Conservation (phyloP, 202 grass and related monocot genomes). For the Miscanthus sacchariflorus region DNA sequence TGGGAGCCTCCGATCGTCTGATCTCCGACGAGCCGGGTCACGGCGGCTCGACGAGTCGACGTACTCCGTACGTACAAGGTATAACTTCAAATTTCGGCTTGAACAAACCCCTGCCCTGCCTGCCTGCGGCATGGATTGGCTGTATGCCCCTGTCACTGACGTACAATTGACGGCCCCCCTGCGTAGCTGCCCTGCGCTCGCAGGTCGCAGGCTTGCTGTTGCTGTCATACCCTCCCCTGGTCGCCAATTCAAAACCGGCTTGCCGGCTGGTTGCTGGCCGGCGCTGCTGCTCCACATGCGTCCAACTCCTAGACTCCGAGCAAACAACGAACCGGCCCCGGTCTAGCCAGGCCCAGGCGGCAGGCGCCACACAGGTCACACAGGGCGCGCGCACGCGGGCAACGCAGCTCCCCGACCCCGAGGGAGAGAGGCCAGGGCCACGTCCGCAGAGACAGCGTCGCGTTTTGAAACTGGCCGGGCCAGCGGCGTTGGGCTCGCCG, state of each 20-base stretch:
- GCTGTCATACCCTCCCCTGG: neutral
- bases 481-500: conserved; percentile 9
- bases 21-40: too few relatives aligned
- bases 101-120: neutral
- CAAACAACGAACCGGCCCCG: conserved; percentile 9
- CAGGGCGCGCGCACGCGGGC: neutral
- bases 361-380: conserved; percentile 30
- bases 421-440: neutral
- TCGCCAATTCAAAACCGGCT: conserved; percentile 48
- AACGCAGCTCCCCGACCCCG: neutral
- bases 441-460: neutral
- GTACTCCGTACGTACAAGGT: too few relatives aligned
- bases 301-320: neutral
- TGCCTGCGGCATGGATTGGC: neutral
- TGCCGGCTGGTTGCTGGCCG: neutral
- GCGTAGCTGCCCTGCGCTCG: neutral
- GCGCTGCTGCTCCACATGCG: conserved; percentile 27
- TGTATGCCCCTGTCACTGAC: neutral
- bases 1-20: too few relatives aligned
- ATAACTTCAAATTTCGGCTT: neutral
- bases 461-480: conserved; percentile 49
- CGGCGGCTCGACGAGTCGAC: too few relatives aligned
- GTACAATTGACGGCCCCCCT: conserved; percentile 35
- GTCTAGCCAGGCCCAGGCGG: neutral
- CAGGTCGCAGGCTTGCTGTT: conserved; percentile 10